These are phyloP conservation scores for Verticillium isaacii DNA, from an alignment of 2,329 filamentous ascomycete genomes.

Conservation along the genomic window DNA sequence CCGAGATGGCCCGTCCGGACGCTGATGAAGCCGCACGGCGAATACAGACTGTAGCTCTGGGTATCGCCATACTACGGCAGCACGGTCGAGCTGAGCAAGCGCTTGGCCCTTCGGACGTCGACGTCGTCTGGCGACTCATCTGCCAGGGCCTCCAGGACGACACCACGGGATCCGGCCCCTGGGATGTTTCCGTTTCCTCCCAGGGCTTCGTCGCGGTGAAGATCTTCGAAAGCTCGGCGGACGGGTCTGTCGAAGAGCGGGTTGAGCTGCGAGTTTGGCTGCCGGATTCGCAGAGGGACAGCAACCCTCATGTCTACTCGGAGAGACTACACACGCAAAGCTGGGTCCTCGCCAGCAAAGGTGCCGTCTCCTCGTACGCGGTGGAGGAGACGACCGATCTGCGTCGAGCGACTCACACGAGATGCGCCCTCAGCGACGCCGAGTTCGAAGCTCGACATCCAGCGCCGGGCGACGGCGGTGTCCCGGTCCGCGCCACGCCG, in stretches of 20 bases:
- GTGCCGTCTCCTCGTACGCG: slow-evolving; percentile 22
- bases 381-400: slow-evolving; percentile 13
- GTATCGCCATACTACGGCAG: background rate
- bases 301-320: slow-evolving; percentile 21
- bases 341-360: slow-evolving; percentile 29
- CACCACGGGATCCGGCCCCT: background rate
- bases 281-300: slow-evolving; percentile 21
- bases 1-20: background rate
- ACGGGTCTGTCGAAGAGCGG: slow-evolving; percentile 26
- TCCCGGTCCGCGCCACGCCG: background rate
- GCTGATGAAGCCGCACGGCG: background rate
- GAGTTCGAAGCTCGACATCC: background rate
- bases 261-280: slow-evolving; percentile 30
- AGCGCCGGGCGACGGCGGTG: background rate
- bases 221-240: slow-evolving; percentile 25
- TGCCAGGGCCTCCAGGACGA: background rate
- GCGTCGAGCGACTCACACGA: slow-evolving; percentile 20
- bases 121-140: background rate
- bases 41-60: background rate
- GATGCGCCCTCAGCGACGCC: background rate
- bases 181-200: slow-evolving; percentile 4
- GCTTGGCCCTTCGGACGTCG: background rate
- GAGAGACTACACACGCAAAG: slow-evolving; percentile 29
- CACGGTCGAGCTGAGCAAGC: background rate
- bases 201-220: slow-evolving; percentile 27